phyloP scores from a whole-genome alignment of 2,329 filamentous ascomycete species.

The Macroventuria anomochaeta region DNA sequence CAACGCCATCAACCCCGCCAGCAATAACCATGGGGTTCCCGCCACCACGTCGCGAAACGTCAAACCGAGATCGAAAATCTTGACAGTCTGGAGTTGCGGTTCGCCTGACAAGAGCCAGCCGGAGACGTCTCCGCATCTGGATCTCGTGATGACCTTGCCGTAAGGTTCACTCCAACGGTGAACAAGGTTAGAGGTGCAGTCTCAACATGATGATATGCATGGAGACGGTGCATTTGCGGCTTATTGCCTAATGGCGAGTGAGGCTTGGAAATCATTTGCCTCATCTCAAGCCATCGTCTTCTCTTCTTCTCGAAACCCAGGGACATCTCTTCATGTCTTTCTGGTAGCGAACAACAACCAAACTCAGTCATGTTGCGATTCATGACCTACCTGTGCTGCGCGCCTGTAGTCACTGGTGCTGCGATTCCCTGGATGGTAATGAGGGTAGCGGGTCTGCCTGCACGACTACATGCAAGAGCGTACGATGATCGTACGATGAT shows the following conservation, averaged over 20 bases:
- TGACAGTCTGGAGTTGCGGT: neutral
- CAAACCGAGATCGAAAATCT: neutral
- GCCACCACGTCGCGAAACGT: slow-evolving; percentile 3
- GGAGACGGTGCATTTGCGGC: neutral
- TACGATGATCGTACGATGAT: slow-evolving; percentile 14
- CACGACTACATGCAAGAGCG: neutral
- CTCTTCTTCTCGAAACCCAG: neutral
- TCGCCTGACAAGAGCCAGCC: neutral
- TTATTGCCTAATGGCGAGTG: neutral
- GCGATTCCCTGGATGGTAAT: neutral
- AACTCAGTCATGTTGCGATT: slow-evolving; percentile 2
- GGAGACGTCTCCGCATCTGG: slow-evolving; percentile 2
- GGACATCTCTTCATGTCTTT: neutral
- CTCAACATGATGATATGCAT: neutral
- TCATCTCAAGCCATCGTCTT: neutral
- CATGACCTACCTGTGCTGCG: slow-evolving; percentile 1
- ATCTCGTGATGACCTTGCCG: neutral
- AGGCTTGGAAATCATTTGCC: neutral
- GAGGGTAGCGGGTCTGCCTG: neutral
- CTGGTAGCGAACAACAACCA: neutral
- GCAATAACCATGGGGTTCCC: neutral
- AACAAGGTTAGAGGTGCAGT: neutral
- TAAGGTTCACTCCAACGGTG: neutral
- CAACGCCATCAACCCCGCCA: neutral
- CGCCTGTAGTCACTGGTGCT: neutral